Percentiles rank a stretch among this genome's conserved stretches.
These are phyloP conservation scores for Theobroma cacao DNA, from an alignment of 345 rosid species.

Conservation along the genomic window DNA sequence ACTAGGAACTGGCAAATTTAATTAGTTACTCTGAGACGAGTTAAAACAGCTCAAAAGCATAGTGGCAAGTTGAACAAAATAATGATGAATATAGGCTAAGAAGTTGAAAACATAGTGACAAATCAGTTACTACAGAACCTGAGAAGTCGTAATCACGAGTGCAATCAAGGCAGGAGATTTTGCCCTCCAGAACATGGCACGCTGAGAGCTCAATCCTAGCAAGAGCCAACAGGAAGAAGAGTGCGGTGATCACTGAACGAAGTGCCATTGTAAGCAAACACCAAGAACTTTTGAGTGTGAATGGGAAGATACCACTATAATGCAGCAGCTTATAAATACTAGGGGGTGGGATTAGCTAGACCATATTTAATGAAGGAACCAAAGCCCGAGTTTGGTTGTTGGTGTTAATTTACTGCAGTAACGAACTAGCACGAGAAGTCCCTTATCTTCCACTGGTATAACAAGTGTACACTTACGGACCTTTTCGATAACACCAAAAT, in stretches of 20 bases:
- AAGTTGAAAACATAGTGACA: neutral
- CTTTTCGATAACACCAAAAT: too few relatives aligned
- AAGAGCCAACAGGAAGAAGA: slow-evolving; percentile 32
- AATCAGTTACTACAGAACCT: slow-evolving; percentile 35
- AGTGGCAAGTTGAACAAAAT: neutral
- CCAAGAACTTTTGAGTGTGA: slow-evolving; percentile 4
- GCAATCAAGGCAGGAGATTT: slow-evolving; percentile 72
- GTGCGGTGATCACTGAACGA: slow-evolving; percentile 11
- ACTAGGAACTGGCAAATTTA: neutral
- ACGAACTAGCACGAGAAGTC: neutral
- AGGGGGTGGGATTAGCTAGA: neutral
- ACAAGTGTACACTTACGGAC: too few relatives aligned
- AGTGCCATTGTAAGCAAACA: slow-evolving; percentile 41
- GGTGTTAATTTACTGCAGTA: slow-evolving; percentile 8
- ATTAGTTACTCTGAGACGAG: neutral
- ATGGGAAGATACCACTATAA: neutral
- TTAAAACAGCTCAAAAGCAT: neutral
- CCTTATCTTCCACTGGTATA: neutral
- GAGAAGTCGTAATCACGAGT: slow-evolving; percentile 41
- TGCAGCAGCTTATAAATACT: slow-evolving; percentile 25
- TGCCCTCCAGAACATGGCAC: slow-evolving; percentile 41
- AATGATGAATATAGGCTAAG: neutral
- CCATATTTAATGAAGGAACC: slow-evolving; percentile 28
- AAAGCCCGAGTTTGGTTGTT: slow-evolving; percentile 2
- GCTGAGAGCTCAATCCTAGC: slow-evolving; percentile 42